These are phyloP conservation scores for Apiotrichum montevideense DNA, from an alignment of 1,284 basidiomycete genomes.

Conservation along the genomic window DNA sequence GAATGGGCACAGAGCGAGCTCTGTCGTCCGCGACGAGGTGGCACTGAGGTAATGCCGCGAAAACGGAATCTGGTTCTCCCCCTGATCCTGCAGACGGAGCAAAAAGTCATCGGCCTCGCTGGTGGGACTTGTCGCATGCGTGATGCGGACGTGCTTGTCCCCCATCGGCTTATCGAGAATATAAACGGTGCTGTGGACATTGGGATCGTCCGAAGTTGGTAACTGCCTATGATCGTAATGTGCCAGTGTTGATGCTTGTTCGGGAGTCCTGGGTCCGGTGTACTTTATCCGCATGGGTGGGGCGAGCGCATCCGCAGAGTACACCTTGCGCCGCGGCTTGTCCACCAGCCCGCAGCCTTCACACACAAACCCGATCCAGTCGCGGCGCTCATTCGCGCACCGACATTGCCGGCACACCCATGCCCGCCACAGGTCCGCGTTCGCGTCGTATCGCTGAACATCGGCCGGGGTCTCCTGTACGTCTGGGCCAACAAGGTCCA, in stretches of 20 bases:
- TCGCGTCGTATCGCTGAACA: conserved; percentile 17
- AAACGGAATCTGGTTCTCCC: conserved; percentile 18
- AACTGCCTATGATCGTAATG: too few species aligned
- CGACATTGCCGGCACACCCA: conserved; percentile 38
- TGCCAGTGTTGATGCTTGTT: background rate
- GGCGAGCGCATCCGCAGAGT: conserved; percentile 20
- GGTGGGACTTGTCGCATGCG: conserved; percentile 8
- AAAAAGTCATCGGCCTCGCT: background rate
- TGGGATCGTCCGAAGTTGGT: too few species aligned
- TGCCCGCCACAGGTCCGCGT: conserved; percentile 32
- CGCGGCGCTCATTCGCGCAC: conserved; percentile 31
- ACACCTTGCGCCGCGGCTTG: conserved; percentile 16
- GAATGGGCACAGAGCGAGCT: conserved; percentile 31
- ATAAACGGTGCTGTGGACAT: too few species aligned
- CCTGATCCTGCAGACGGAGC: conserved; percentile 15
- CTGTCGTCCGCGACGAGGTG: conserved; percentile 7
- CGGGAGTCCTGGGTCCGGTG: conserved; percentile 24
- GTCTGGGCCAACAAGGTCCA: background rate
- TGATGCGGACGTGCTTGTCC: too few species aligned
- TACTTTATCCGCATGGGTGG: conserved; percentile 23
- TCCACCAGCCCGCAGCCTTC: conserved; percentile 26
- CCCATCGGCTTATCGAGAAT: too few species aligned
- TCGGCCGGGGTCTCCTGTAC: background rate
- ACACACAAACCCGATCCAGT: conserved; percentile 39
- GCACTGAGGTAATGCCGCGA: conserved; percentile 15